Conservation (phyloP, 768 basidiomycete genomes). For the Tricholoma flavovirens region DNA sequence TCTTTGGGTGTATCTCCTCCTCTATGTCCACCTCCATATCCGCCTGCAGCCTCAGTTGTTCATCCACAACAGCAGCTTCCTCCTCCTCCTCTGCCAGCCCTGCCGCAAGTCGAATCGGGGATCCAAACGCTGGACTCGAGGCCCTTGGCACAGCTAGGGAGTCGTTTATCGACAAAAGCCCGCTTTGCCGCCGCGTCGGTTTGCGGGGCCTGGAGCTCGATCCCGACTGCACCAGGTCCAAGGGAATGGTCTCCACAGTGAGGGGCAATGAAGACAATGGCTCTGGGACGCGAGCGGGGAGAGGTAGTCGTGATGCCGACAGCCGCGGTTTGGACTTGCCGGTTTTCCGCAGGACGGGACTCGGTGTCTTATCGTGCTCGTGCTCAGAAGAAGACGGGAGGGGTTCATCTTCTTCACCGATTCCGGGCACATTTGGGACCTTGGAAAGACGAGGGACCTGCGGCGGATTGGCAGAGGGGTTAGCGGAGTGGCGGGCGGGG, state of each 20-base stretch:
- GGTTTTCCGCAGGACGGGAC: conserved; percentile 36
- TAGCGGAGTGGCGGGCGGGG: conserved; percentile 31
- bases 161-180: conserved; percentile 46
- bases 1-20: conserved; percentile 27
- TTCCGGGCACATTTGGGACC: conserved; percentile 60
- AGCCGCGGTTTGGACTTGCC: conserved; percentile 42
- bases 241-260: conserved; percentile 20
- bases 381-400: conserved; percentile 37
- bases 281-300: conserved; percentile 38
- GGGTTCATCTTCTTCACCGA: conserved; percentile 63
- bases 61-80: conserved; percentile 30
- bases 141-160: conserved; percentile 45
- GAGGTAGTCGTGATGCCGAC: conserved; percentile 42
- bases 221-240: conserved; percentile 18
- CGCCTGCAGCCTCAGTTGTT: conserved; percentile 27
- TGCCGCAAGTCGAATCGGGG: conserved; percentile 51
- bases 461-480: conserved; percentile 34
- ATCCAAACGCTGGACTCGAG: conserved; percentile 65
- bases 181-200: conserved; percentile 42
- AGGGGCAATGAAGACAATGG: conserved; percentile 31
- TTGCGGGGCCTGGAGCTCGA: conserved; percentile 30
- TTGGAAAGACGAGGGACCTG: conserved; percentile 55
- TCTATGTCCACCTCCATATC: conserved; percentile 26
- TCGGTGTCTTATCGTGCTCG: conserved; percentile 32
- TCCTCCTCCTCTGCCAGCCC: conserved; percentile 58